Percentiles rank a stretch among this genome's conserved stretches.
These are phyloP conservation scores for Ophiostoma perfectum DNA, from an alignment of 2,329 filamentous ascomycete species.

Conservation along the genomic window DNA sequence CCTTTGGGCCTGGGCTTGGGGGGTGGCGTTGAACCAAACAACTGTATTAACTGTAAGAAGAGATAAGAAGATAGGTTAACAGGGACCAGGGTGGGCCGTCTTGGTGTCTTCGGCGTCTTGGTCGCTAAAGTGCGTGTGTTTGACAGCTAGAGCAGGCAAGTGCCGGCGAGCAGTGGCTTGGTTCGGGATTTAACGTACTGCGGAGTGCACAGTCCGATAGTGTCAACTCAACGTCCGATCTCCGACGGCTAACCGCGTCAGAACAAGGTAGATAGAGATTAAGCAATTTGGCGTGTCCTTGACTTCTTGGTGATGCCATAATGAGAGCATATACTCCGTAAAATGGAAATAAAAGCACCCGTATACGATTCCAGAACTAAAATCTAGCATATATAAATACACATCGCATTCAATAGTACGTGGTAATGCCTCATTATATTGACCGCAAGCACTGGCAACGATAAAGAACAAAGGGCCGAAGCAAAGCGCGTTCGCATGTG, in stretches of 20 bases:
- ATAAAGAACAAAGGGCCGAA: not conserved
- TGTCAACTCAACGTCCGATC: not conserved
- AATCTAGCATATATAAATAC: not conserved
- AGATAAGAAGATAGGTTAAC: conserved; percentile 6
- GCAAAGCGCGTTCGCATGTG: not conserved
- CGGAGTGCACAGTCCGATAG: not conserved
- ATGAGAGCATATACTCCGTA: not conserved
- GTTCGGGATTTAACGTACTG: not conserved
- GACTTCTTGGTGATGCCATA: not conserved
- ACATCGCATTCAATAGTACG: not conserved
- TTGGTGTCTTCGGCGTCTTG: not conserved
- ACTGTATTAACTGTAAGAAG: not conserved
- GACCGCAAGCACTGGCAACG: not conserved
- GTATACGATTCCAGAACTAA: too few relatives aligned
- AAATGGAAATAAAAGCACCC: too few relatives aligned
- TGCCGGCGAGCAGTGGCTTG: not conserved
- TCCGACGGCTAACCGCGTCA: not conserved
- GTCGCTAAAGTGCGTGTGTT: not conserved
- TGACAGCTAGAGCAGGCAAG: not conserved
- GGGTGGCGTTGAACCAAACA: not conserved
- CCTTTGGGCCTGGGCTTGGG: not conserved
- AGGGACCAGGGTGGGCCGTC: not conserved
- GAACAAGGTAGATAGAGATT: not conserved
- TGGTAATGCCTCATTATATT: not conserved
- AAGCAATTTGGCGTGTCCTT: not conserved